Conservation (phyloP, 2,329 filamentous ascomycete genomes). For the Aspergillus texensis region DNA sequence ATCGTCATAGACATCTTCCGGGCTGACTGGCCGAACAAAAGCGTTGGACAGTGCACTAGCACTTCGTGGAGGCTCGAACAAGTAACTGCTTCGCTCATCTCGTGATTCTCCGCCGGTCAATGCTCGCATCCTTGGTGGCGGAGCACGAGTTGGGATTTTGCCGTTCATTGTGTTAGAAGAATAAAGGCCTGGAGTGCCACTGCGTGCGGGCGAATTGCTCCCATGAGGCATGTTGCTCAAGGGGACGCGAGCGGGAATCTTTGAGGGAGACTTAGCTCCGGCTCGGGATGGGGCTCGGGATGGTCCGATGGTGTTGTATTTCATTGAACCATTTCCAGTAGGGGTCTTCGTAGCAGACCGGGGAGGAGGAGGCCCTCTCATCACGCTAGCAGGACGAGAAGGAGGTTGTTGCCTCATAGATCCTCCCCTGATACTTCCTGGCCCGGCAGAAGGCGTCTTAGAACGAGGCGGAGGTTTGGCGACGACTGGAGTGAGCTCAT, state of each 20-base stretch:
- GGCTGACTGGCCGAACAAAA: constrained; percentile 62
- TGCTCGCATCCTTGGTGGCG: constrained; percentile 91
- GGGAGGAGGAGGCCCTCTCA: constrained; percentile 44
- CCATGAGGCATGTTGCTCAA: constrained; percentile 51
- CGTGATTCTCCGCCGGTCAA: constrained; percentile 60
- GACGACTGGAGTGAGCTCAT: constrained; percentile 69
- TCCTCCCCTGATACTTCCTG: constrained; percentile 29
- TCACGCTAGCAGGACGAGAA: constrained; percentile 34
- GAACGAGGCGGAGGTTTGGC: constrained; percentile 66
- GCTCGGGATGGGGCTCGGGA: constrained; percentile 25
- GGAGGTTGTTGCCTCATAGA: constrained; percentile 27
- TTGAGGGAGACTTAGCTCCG: constrained; percentile 49
- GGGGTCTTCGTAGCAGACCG: constrained; percentile 52
- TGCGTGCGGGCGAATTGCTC: constrained; percentile 80
- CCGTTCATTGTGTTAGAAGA: constrained; percentile 49
- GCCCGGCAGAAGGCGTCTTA: constrained; percentile 47
- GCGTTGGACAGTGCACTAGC: constrained; percentile 52
- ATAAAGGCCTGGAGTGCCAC: constrained; percentile 46
- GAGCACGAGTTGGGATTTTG: constrained; percentile 58
- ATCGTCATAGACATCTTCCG: constrained; percentile 88
- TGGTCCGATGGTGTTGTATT: constrained; percentile 41
- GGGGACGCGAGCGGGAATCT: constrained; percentile 52
- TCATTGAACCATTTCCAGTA: constrained; percentile 42
- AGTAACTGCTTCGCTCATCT: constrained; percentile 37
- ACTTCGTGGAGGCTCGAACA: constrained; percentile 51